Conservation (phyloP, 1,284 basidiomycete species). For the Fomitopsis pinicola region DNA sequence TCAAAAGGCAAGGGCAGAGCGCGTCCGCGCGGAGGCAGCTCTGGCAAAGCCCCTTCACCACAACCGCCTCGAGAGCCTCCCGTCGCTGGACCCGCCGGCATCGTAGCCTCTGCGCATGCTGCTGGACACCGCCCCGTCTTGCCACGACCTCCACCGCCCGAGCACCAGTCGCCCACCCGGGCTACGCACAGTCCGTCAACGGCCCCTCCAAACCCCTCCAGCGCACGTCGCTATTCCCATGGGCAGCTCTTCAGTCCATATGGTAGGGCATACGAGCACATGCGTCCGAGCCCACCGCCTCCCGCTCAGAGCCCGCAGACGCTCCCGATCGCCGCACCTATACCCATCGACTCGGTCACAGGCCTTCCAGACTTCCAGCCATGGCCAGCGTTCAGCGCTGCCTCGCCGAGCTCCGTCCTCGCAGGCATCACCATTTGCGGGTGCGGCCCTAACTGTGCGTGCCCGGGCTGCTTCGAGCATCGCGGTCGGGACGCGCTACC, state of each 20-base stretch:
- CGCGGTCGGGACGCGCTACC: conserved; percentile 30
- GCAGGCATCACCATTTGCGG: conserved; percentile 33
- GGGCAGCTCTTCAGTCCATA: conserved; percentile 57
- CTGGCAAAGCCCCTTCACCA: conserved; percentile 1
- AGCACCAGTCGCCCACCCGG: conserved; percentile 28
- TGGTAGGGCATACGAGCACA: conserved; percentile 51
- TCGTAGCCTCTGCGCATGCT: conserved; percentile 22
- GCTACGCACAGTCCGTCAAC: conserved; percentile 17
- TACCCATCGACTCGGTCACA: neutral
- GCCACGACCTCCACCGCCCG: conserved; percentile 28
- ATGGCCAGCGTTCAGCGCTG: conserved; percentile 4
- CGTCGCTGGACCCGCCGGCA: conserved; percentile 22
- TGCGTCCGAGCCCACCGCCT: conserved; percentile 18
- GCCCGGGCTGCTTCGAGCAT: conserved; percentile 50
- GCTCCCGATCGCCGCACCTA: neutral
- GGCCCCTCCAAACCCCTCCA: conserved; percentile 4
- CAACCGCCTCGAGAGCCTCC: neutral
- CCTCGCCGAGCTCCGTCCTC: conserved; percentile 13
- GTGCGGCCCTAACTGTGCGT: conserved; percentile 50
- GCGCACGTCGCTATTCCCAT: conserved; percentile 22
- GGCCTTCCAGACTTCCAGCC: neutral
- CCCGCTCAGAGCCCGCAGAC: neutral
- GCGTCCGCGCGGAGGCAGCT: conserved; percentile 8
- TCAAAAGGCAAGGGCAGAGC: conserved; percentile 11
- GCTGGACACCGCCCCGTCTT: conserved; percentile 28